phyloP scores from a whole-genome alignment of 345 rosid species.

The Eucalyptus polybractea region DNA sequence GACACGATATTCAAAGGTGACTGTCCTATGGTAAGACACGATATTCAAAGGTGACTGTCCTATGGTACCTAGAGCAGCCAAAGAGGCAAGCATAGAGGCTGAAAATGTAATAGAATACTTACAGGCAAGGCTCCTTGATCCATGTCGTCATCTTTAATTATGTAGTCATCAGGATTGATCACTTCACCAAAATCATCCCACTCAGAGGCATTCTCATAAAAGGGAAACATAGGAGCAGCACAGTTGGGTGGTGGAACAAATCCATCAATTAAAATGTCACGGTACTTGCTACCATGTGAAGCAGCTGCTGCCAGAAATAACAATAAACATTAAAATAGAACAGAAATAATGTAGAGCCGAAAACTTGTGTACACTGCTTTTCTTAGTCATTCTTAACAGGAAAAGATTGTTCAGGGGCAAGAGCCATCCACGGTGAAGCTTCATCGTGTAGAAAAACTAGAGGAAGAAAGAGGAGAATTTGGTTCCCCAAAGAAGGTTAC shows the following conservation, averaged over 20 bases:
- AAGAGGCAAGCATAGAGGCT: background rate
- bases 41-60: background rate
- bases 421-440: background rate
- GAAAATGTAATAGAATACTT: background rate
- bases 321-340: background rate
- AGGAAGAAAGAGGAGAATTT: background rate
- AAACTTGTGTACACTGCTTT: background rate
- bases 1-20: background rate
- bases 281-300: conserved; percentile 45
- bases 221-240: conserved; percentile 93
- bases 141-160: conserved; percentile 80
- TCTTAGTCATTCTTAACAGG: background rate
- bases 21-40: background rate
- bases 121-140: conserved; percentile 43
- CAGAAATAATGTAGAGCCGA: background rate
- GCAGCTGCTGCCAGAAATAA: conserved; percentile 29
- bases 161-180: conserved; percentile 91
- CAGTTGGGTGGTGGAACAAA: conserved; percentile 77
- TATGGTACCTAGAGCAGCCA: background rate
- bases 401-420: background rate
- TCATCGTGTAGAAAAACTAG: background rate
- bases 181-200: conserved; percentile 99
- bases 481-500: background rate
- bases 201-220: conserved; percentile 61
- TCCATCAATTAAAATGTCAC: conserved; percentile 84